Base-by-base conservation (phyloP, 192 early-diverging fungal species). In the Entomortierella beljakovae region DNA sequence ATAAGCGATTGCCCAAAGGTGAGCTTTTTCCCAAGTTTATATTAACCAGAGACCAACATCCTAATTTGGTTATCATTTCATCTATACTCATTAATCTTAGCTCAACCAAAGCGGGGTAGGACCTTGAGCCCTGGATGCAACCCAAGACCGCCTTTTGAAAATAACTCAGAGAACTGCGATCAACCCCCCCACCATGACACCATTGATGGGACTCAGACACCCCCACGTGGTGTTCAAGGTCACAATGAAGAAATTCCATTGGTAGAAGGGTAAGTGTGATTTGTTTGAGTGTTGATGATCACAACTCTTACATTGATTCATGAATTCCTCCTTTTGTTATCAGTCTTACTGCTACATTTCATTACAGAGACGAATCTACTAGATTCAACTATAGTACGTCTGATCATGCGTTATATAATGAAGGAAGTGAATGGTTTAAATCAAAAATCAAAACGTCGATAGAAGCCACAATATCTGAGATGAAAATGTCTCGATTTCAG, bases 391-490 rank as follows among this genome's bases (percentile, higher is more conserved):
- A 43, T 28, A 8, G 51, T 37, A 25, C 34, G 25, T 28, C 23
- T 6, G 26, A 64, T 37, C 20, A 54, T 10, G n/a, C 3, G 34
- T 11, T 55, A 42, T 54, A 64, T 16, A 37, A 64, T 3, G 63
- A 64, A 18, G 51, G 34, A 20, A 54, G 63, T 37, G 42, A 55
- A 64, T 64, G 63, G 63, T 64, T 64, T 37, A 55, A 64, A 37
- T 1, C 63, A 38, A 64, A 52, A 51, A 63, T 63, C 11, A 55
- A 50, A 37, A 55, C 34, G 31, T 54, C 63, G 25, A 64, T 37
- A 0, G 51, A 64, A 54, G 13, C 40, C 23, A 64, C 63, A 13
- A 64, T 64, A 54, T 31, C 52, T 55, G 52, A 64, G 63, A 64
- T 64, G 51, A 64, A 37, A 55, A 40, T 28, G 52, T 40, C 63